These are phyloP conservation scores for Dryas alaskensis DNA, from an alignment of 306 rosid species.

Conservation along the genomic window DNA sequence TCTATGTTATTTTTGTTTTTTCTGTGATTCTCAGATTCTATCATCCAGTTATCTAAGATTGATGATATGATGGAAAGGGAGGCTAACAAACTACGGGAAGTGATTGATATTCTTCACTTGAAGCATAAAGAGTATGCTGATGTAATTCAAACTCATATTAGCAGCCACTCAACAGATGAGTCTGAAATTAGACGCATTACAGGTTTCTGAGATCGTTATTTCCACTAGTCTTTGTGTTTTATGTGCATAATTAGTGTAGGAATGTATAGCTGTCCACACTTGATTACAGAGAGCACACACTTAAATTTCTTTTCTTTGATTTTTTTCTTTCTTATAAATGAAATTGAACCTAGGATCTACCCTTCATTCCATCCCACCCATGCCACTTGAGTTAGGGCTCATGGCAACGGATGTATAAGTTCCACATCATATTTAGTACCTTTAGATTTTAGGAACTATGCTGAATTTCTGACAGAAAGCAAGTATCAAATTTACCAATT, in stretches of 20 bases:
- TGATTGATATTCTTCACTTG: conserved; percentile 54
- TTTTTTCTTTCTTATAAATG: neutral
- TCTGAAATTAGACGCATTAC: conserved; percentile 61
- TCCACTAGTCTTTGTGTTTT: conserved; percentile 5
- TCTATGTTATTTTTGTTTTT: conserved; percentile 27
- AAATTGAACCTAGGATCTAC: conserved; percentile 1
- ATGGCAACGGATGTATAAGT: conserved; percentile 5
- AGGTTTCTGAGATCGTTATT: conserved; percentile 44
- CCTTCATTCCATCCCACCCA: neutral
- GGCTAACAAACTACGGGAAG: conserved; percentile 50
- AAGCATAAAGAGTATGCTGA: conserved; percentile 64
- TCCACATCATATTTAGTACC: neutral
- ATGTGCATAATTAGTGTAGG: neutral
- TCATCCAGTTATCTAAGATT: conserved; percentile 62
- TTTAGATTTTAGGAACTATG: conserved; percentile 4
- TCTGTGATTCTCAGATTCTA: conserved; percentile 60
- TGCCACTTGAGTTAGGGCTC: neutral
- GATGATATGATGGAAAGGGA: conserved; percentile 81
- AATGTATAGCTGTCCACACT: neutral
- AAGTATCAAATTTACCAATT: conserved; percentile 4
- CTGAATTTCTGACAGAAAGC: neutral
- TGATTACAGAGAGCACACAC: neutral
- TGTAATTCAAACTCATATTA: conserved; percentile 43
- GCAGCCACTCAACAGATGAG: conserved; percentile 47
- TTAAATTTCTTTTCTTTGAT: neutral